phyloP scores from a whole-genome alignment of 805 yeast genomes.

The Metschnikowia peoriensis region DNA sequence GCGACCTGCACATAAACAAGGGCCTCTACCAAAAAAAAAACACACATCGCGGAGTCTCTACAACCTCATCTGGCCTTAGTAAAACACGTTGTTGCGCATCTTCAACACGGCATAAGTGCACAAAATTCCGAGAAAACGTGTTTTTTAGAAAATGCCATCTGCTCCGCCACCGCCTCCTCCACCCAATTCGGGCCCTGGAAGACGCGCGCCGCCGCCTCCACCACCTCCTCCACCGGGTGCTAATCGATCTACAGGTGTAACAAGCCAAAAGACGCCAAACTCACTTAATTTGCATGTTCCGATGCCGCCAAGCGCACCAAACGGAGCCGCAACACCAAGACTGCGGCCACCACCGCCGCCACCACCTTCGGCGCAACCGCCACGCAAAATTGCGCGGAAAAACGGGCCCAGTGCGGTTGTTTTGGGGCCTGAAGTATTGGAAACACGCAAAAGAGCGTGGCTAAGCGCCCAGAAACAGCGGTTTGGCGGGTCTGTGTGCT shows the following conservation, averaged over 20 bases:
- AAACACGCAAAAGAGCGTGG: constrained; percentile 57
- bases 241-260: too few species aligned
- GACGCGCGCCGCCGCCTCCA: constrained; percentile 13
- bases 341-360: constrained; percentile 35
- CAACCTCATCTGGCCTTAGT: too few species aligned
- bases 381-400: constrained; percentile 9
- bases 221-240: constrained; percentile 6
- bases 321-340: not conserved
- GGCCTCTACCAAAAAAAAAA: not conserved
- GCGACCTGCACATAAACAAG: constrained; percentile 1
- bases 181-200: not conserved
- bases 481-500: constrained; percentile 28
- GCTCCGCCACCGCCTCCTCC: constrained; percentile 7
- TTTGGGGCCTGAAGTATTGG: constrained; percentile 29
- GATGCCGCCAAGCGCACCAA: not conserved
- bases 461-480: constrained; percentile 57
- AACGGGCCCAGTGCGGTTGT: not conserved
- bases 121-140: not conserved
- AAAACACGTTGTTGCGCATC: too few species aligned
- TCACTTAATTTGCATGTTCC: constrained; percentile 23
- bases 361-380: constrained; percentile 22
- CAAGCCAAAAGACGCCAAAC: constrained; percentile 8
- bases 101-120: not conserved
- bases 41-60: too few species aligned
- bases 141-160: constrained; percentile 9